Evolutionary conservation across 2,329 filamentous ascomycete species (phyloP).

Genomic region (Colletotrichum scovillei): DNA sequence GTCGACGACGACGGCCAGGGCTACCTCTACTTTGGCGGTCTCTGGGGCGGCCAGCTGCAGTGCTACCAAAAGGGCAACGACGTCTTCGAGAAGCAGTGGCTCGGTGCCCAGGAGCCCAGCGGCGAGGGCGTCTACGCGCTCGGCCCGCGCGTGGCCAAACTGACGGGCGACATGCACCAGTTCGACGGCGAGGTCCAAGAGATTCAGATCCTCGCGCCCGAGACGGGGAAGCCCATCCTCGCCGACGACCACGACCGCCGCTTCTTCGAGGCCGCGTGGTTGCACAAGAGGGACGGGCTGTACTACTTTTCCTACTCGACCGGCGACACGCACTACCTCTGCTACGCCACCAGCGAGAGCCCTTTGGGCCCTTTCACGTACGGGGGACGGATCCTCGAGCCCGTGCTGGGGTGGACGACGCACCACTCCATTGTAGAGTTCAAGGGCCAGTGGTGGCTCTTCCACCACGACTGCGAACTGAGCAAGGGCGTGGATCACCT

Average conservation of each 20-base stretch:
- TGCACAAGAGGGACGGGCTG: conserved; percentile 76
- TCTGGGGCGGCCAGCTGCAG: conserved; percentile 85
- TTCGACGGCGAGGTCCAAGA: conserved; percentile 69
- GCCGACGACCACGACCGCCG: conserved; percentile 78
- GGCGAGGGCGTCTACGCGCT: conserved; percentile 69
- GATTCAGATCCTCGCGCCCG: conserved; percentile 71
- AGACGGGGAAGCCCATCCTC: conserved; percentile 67
- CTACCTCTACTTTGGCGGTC: conserved; percentile 76
- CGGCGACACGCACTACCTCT: conserved; percentile 80
- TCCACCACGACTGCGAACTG: conserved; percentile 80
- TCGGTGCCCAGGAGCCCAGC: conserved; percentile 68
- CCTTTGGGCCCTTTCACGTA: conserved; percentile 81
- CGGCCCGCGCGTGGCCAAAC: conserved; percentile 72
- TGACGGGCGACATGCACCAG: conserved; percentile 73
- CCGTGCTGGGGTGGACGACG: conserved; percentile 84
- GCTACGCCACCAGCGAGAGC: conserved; percentile 72
- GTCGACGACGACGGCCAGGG: conserved; percentile 66
- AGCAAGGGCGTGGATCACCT: conserved; percentile 77
- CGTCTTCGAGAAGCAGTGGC: conserved; percentile 65
- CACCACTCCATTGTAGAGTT: conserved; percentile 85
- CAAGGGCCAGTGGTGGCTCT: conserved; percentile 77
- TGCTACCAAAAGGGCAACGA: conserved; percentile 72
- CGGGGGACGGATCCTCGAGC: conserved; percentile 76
- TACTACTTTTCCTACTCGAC: conserved; percentile 86
- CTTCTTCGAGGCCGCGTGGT: conserved; percentile 86